Evolutionary conservation across 257 asterid species (phyloP), one percentile per base, ranked within the genome.

Genomic region (Solanum pimpinellifolium): DNA sequence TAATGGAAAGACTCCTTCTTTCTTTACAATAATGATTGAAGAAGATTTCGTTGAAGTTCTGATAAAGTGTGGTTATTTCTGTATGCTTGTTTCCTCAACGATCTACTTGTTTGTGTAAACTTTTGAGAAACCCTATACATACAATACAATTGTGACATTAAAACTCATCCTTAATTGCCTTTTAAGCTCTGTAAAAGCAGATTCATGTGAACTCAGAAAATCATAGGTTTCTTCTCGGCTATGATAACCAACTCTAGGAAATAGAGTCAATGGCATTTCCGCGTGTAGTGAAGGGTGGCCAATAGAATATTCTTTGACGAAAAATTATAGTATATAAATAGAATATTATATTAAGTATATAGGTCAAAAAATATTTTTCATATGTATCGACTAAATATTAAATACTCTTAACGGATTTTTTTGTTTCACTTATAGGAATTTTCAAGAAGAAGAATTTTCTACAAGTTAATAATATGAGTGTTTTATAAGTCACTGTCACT

Each of bases 1-100:
- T 66, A 88, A 90, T 70, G 23, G 29, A 31, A 86, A 84, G 39
- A 68, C 8, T 75, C 16, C 20, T 35, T 76, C 88, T 35, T 91
- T 91, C 80, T 88, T 89, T 87, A 91, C 86, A 35, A 4, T 89
- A 76, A 47, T 91, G 86, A 25, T 88, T 35, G 89, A 13, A 1
- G 20, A 66, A 66, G 8, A 5, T 5, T 11, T 25, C 10, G 2
- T 11, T 12, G 73, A 66, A 66, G 35, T 66, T 66, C 10, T 66
- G 9, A 1, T 66, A 25, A 66, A 69, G 23, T 29, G 11, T 69
- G 21, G 35, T 18, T 52, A 0, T 52, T 52, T 68, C 3, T 25
- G 2, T 66, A 15, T 25, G 1, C 35, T 66, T 66, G 10, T 3
- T 69, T 69, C 5, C 0, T 29, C 12, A 9, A 29, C 9, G 14